phyloP scores from a whole-genome alignment of 2,329 filamentous ascomycete genomes.

The Sclerotinia minor region DNA sequence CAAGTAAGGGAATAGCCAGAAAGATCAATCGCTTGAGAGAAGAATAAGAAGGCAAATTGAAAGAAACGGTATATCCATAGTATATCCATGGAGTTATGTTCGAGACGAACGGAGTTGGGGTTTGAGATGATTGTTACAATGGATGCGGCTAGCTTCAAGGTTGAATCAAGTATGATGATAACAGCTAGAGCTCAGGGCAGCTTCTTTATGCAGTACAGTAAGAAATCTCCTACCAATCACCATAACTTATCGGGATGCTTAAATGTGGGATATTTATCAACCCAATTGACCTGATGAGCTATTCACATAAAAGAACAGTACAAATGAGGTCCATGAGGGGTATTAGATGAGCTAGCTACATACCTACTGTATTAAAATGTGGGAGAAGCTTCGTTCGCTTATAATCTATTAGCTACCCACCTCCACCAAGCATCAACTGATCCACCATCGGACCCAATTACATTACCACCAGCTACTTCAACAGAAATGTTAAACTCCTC shows the following conservation, averaged over 20 bases:
- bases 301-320: neutral
- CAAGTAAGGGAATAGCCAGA: neutral
- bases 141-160: neutral
- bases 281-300: neutral
- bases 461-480: slow-evolving; percentile 74
- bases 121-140: slow-evolving; percentile 10
- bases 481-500: slow-evolving; percentile 79
- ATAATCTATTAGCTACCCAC: slow-evolving; percentile 81
- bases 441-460: slow-evolving; percentile 60
- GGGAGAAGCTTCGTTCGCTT: slow-evolving; percentile 26
- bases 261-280: neutral
- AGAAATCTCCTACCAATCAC: neutral
- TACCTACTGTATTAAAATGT: neutral
- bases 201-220: neutral
- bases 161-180: neutral
- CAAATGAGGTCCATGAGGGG: neutral
- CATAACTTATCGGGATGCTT: neutral
- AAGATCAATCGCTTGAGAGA: neutral
- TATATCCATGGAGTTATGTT: neutral
- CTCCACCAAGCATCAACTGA: slow-evolving; percentile 83
- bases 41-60: neutral
- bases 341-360: neutral
- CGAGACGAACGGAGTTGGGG: neutral
- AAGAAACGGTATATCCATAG: neutral
- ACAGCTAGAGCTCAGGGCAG: slow-evolving; percentile 10